Percentiles rank a stretch among this genome's conserved stretches.
Evolutionary conservation across 129 eudicot species (phyloP).

Genomic region (Kitagawia praeruptora): DNA sequence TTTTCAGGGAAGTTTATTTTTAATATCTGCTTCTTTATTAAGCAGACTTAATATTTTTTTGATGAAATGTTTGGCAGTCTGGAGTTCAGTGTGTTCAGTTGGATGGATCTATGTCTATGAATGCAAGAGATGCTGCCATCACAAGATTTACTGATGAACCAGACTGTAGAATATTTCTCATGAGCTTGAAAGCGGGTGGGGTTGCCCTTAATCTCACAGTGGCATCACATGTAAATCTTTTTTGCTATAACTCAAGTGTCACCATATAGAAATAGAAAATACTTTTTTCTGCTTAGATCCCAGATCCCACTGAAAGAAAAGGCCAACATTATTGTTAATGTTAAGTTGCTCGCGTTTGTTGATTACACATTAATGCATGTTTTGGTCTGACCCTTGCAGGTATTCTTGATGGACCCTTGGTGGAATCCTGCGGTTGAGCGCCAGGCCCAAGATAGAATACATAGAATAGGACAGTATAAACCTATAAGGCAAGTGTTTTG

Average conservation of each 20-base stretch:
- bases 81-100: slow-evolving; percentile 76
- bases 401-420: slow-evolving; percentile 99
- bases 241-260: not conserved
- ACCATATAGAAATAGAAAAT: not conserved
- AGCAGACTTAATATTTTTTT: not conserved
- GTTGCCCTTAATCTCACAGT: slow-evolving; percentile 97
- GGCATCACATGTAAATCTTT: slow-evolving; percentile 74
- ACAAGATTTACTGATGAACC: slow-evolving; percentile 64
- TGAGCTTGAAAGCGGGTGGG: slow-evolving; percentile 98
- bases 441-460: slow-evolving; percentile 96
- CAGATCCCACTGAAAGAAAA: not conserved
- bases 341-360: not conserved
- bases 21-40: not conserved
- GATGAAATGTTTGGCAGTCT: slow-evolving; percentile 41
- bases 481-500: slow-evolving; percentile 54
- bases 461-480: slow-evolving; percentile 89
- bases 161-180: slow-evolving; percentile 76
- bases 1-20: not conserved
- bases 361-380: not conserved
- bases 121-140: slow-evolving; percentile 80
- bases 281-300: not conserved
- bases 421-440: slow-evolving; percentile 98
- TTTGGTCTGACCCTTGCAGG: slow-evolving; percentile 26
- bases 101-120: slow-evolving; percentile 82
- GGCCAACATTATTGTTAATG: not conserved